phyloP scores from a whole-genome alignment of 2,329 filamentous ascomycete species.

The Penicillium capsulatum region DNA sequence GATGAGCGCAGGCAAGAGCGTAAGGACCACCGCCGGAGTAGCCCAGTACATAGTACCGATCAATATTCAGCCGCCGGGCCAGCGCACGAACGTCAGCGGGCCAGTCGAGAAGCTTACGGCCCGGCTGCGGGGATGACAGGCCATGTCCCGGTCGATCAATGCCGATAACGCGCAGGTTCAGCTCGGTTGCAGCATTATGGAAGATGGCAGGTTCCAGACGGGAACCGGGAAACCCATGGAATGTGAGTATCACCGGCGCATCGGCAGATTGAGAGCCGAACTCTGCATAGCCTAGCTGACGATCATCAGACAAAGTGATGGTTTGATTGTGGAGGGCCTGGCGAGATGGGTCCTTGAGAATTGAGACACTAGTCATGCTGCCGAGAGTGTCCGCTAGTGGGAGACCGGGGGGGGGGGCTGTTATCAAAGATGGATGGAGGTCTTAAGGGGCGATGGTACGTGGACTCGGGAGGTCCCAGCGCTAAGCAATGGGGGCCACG shows the following conservation, averaged over 20 bases:
- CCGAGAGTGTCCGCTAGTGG: constrained; percentile 14
- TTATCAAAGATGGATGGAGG: too few species aligned
- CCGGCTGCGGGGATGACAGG: constrained; percentile 7
- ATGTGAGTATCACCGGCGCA: constrained; percentile 1
- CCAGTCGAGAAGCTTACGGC: constrained; percentile 9
- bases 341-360: constrained; percentile 8
- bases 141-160: constrained; percentile 13
- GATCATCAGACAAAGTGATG: constrained; percentile 1
- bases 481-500: too few species aligned
- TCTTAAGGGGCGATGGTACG: not conserved
- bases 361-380: constrained; percentile 10
- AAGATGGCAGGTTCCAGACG: constrained; percentile 4
- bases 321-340: constrained; percentile 3
- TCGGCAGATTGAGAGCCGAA: constrained; percentile 2
- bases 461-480: too few species aligned
- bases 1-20: constrained; percentile 3
- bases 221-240: constrained; percentile 3
- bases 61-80: constrained; percentile 1
- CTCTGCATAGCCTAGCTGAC: constrained; percentile 2
- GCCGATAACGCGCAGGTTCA: constrained; percentile 11
- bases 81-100: constrained; percentile 7
- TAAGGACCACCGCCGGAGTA: constrained; percentile 5
- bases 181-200: not conserved
- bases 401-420: too few species aligned
- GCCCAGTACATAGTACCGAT: constrained; percentile 3